These are phyloP conservation scores for Colletotrichum melonis DNA, from an alignment of 2,329 filamentous ascomycete genomes.

Conservation along the genomic window DNA sequence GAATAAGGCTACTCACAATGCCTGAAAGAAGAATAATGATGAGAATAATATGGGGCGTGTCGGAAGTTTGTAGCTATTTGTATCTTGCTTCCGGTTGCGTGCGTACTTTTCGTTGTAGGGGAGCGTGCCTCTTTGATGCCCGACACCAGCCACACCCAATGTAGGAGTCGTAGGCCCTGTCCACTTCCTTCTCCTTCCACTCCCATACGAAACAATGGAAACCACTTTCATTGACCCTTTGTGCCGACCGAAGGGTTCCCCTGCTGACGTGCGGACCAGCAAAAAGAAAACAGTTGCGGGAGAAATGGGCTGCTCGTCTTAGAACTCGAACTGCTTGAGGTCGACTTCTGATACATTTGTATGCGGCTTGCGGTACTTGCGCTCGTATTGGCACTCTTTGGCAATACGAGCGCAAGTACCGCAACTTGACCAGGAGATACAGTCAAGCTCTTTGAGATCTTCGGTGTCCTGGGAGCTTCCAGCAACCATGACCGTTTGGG, in stretches of 20 bases:
- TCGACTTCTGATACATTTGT: constrained; percentile 85
- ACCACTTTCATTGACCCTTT: no score
- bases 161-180: no score
- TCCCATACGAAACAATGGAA: no score
- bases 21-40: no score
- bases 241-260: no score
- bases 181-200: no score
- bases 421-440: constrained; percentile 77
- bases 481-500: no score
- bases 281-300: constrained; percentile 56
- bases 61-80: background rate
- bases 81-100: background rate
- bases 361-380: constrained; percentile 86
- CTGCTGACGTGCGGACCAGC: no score
- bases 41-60: no score
- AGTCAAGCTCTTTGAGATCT: no score
- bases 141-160: background rate
- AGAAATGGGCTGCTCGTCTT: constrained; percentile 71
- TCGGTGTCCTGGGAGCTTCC: no score
- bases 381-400: constrained; percentile 96
- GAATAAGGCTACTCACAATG: no score
- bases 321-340: constrained; percentile 84
- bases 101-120: background rate
- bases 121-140: background rate
- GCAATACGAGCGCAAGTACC: constrained; percentile 83